phyloP scores from a whole-genome alignment of 257 asterid species.

The Lithospermum erythrorhizon region DNA sequence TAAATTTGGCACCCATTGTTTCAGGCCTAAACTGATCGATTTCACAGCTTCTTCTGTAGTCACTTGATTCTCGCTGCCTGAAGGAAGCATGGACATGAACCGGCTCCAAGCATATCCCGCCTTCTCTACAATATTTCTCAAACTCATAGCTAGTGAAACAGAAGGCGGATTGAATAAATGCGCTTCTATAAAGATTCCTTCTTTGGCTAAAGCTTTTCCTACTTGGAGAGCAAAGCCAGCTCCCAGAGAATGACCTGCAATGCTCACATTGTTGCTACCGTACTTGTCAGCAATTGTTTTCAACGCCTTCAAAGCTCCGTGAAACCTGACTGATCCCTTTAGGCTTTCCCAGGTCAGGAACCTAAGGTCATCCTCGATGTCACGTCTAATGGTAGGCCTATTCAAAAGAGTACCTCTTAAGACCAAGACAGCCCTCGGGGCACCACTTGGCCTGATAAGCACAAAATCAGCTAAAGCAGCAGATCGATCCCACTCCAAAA shows the following conservation, averaged over 20 bases:
- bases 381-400: slow-evolving; percentile 73
- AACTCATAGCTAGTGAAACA: slow-evolving; percentile 70
- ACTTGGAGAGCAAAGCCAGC: slow-evolving; percentile 97
- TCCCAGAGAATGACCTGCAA: slow-evolving; percentile 88
- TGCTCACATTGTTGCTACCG: slow-evolving; percentile 65
- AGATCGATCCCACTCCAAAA: slow-evolving; percentile 88
- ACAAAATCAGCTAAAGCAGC: slow-evolving; percentile 78
- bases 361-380: slow-evolving; percentile 84
- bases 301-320: slow-evolving; percentile 39
- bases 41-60: slow-evolving; percentile 13
- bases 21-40: slow-evolving; percentile 32
- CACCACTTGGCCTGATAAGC: slow-evolving; percentile 73
- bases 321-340: slow-evolving; percentile 81
- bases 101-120: slow-evolving; percentile 70
- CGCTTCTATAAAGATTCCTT: slow-evolving; percentile 79
- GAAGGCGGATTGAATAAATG: slow-evolving; percentile 98
- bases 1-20: slow-evolving; percentile 79
- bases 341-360: slow-evolving; percentile 89
- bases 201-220: slow-evolving; percentile 89
- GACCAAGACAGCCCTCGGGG: slow-evolving; percentile 76
- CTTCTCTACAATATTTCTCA: slow-evolving; percentile 58
- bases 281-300: slow-evolving; percentile 46
- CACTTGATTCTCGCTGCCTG: slow-evolving; percentile 20
- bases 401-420: slow-evolving; percentile 83
- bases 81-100: slow-evolving; percentile 54